Conservation (phyloP, 345 rosid species). For the Populus deltoides region DNA sequence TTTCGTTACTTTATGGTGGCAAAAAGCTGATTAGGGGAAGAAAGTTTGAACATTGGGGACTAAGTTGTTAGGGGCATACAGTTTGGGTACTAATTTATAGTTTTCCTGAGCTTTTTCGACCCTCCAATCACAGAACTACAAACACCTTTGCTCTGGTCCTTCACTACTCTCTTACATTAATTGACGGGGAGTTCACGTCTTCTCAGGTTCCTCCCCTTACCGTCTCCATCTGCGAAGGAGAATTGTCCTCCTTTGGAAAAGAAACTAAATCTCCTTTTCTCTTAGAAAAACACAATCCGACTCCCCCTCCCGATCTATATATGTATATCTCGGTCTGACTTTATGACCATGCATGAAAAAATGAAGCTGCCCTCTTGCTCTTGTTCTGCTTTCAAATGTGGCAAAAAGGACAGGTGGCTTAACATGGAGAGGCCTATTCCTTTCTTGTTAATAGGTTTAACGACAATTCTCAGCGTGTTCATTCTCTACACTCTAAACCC, state of each 20-base stretch:
- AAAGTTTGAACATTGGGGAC: too few relatives aligned
- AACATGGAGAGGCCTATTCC: conserved; percentile 38
- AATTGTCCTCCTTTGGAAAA: too few relatives aligned
- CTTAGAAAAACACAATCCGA: too few relatives aligned
- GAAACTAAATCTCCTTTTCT: neutral
- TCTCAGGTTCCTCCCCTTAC: neutral
- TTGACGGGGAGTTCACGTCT: neutral
- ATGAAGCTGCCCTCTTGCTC: conserved; percentile 18
- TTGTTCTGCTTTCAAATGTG: neutral
- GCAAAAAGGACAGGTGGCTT: conserved; percentile 38
- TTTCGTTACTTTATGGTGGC: too few relatives aligned
- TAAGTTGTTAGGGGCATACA: too few relatives aligned
- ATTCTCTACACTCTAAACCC: conserved; percentile 57
- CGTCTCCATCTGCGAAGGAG: too few relatives aligned
- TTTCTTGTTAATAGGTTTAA: conserved; percentile 41
- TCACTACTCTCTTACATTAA: too few relatives aligned
- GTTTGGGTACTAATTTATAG: too few relatives aligned
- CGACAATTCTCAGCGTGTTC: conserved; percentile 51
- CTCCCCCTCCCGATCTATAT: neutral
- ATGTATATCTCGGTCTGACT: too few relatives aligned
- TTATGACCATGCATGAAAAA: neutral
- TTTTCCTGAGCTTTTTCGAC: neutral
- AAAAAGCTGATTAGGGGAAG: too few relatives aligned
- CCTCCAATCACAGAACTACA: conserved; percentile 6
- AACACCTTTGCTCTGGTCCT: too few relatives aligned